Conservation (phyloP, 805 yeast genomes). For the Kuraishia capsulata region DNA sequence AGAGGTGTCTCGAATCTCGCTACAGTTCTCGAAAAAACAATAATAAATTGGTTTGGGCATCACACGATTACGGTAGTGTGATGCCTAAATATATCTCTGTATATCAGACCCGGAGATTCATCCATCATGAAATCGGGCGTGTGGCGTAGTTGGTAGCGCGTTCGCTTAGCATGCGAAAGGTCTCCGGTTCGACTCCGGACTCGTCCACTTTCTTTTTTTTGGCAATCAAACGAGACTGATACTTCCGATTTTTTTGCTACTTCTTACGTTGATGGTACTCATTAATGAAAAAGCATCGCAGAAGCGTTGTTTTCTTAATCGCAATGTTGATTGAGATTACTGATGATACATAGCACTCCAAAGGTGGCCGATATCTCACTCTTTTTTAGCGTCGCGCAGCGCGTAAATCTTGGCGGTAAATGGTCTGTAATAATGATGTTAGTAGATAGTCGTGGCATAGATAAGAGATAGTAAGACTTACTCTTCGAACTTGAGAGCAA, state of each 20-base stretch:
- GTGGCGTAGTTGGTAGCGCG: constrained; percentile 80
- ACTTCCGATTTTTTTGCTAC: neutral
- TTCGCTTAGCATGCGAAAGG: constrained; percentile 75
- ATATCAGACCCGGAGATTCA: too few relatives aligned
- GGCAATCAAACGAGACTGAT: neutral
- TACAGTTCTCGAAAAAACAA: too few relatives aligned
- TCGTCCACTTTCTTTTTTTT: constrained; percentile 40
- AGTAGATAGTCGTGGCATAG: constrained; percentile 2
- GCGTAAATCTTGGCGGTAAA: constrained; percentile 89
- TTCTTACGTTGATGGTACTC: too few relatives aligned
- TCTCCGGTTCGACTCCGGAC: constrained; percentile 74
- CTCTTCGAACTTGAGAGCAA: constrained; percentile 87
- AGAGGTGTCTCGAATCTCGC: too few relatives aligned
- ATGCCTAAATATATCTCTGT: too few relatives aligned
- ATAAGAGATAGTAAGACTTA: constrained; percentile 7
- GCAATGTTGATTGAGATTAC: too few relatives aligned
- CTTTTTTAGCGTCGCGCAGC: constrained; percentile 41
- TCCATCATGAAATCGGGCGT: too few relatives aligned
- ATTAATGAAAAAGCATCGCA: too few relatives aligned
- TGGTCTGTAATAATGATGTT: constrained; percentile 41
- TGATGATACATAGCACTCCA: neutral
- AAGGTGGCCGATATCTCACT: neutral
- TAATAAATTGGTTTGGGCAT: too few relatives aligned
- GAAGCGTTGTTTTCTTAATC: too few relatives aligned
- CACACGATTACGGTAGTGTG: too few relatives aligned